These are phyloP conservation scores for Calonectria naviculata DNA, from an alignment of 2,329 filamentous ascomycete genomes.

Conservation along the genomic window DNA sequence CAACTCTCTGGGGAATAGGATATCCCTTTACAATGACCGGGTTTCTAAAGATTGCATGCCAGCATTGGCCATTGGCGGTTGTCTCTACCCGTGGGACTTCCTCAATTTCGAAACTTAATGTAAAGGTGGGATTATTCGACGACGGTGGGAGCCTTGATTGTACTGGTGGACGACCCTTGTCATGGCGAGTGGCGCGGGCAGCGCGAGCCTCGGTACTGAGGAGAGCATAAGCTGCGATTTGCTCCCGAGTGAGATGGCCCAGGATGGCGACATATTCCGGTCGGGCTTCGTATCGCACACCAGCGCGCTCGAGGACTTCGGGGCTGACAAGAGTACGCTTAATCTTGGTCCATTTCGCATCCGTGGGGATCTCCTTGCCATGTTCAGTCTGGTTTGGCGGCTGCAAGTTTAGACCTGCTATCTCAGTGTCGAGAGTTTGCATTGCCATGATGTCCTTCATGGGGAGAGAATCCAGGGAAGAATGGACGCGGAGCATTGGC, in stretches of 20 bases:
- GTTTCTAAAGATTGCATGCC: constrained; percentile 23
- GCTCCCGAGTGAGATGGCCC: constrained; percentile 58
- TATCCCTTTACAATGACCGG: constrained; percentile 23
- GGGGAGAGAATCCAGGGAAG: no score
- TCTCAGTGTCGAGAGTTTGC: constrained; percentile 54
- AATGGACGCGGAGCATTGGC: no score
- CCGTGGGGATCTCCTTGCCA: constrained; percentile 61
- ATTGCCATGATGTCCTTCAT: constrained; percentile 65
- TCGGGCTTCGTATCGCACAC: constrained; percentile 69
- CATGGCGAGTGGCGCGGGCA: constrained; percentile 52
- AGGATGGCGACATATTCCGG: constrained; percentile 72
- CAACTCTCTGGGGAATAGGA: constrained; percentile 6
- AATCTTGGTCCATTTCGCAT: constrained; percentile 71
- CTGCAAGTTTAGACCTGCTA: constrained; percentile 56
- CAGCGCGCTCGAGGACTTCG: constrained; percentile 65
- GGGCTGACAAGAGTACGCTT: constrained; percentile 66
- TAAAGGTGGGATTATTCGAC: not conserved
- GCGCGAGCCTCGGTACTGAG: constrained; percentile 54
- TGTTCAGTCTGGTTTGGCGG: constrained; percentile 45
- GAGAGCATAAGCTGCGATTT: not conserved
- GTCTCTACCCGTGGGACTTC: not conserved
- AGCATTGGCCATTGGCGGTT: constrained; percentile 14
- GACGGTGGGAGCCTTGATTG: no score
- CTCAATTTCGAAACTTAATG: constrained; percentile 5
- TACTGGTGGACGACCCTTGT: constrained; percentile 16